phyloP scores from a whole-genome alignment of 331 rosid species.

The Malus hybrid region DNA sequence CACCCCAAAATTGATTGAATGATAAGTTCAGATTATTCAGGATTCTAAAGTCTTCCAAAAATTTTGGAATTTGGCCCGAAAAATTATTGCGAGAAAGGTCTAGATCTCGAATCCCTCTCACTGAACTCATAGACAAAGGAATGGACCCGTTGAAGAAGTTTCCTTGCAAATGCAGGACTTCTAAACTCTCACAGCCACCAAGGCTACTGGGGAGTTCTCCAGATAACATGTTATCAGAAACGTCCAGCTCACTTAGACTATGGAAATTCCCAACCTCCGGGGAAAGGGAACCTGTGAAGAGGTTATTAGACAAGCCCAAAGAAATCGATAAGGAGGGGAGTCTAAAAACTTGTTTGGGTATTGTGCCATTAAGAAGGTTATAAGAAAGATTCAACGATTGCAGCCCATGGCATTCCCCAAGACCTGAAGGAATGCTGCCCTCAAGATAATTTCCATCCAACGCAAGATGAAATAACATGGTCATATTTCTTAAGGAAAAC shows the following conservation, averaged over 20 bases:
- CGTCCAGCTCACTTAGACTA: neutral
- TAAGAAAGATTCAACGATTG: neutral
- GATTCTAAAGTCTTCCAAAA: neutral
- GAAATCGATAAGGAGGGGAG: neutral
- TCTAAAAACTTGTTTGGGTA: neutral
- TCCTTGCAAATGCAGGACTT: neutral
- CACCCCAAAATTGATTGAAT: neutral
- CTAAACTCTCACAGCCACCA: neutral
- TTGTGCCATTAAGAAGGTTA: neutral
- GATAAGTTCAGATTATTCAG: neutral
- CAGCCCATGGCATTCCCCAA: neutral
- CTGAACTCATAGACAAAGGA: neutral
- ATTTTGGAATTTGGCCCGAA: neutral
- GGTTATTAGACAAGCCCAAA: neutral
- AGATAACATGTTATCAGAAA: neutral
- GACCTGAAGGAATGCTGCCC: neutral
- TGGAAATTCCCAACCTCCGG: neutral
- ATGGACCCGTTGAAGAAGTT: neutral
- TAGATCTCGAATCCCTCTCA: neutral
- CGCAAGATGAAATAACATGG: rapidly evolving
- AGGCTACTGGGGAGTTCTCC: neutral
- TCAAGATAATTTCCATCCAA: neutral
- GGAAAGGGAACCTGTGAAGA: neutral
- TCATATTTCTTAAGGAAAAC: neutral
- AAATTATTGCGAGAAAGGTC: neutral